Evolutionary conservation across 768 basidiomycete species (phyloP).

Genomic region (Kwoniella botswanensis): DNA sequence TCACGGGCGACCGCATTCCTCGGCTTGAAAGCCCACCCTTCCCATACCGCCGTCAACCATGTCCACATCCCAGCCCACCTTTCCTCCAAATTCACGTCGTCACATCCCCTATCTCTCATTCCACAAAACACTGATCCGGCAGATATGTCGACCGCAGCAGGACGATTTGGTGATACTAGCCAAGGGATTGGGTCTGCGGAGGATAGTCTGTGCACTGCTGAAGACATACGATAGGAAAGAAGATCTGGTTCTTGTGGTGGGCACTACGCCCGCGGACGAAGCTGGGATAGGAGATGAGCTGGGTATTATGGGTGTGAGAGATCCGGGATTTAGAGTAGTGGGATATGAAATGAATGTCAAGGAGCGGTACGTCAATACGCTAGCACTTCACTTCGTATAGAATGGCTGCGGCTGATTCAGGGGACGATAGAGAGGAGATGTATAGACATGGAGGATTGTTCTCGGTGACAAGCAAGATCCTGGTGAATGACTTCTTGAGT

Average conservation of each 20-base stretch:
- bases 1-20: no score
- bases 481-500: constrained; percentile 93
- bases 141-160: constrained; percentile 57
- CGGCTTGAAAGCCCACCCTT: not conserved
- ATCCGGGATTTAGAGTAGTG: constrained; percentile 80
- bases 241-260: constrained; percentile 85
- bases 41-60: constrained; percentile 6
- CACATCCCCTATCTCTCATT: constrained; percentile 57
- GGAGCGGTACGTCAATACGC: constrained; percentile 67
- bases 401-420: not conserved
- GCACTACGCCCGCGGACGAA: constrained; percentile 76
- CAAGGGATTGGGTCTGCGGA: constrained; percentile 85
- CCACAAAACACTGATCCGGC: constrained; percentile 58
- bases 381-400: not conserved
- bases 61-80: constrained; percentile 29
- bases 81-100: constrained; percentile 25
- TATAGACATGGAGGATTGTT: constrained; percentile 88
- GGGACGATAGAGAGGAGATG: constrained; percentile 69
- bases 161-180: constrained; percentile 71
- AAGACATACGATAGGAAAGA: constrained; percentile 89
- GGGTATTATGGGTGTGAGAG: constrained; percentile 85
- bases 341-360: constrained; percentile 78
- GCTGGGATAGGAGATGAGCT: constrained; percentile 89
- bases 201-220: constrained; percentile 79
- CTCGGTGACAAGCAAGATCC: constrained; percentile 88